These are phyloP conservation scores for Diversispora eburnea DNA, from an alignment of 192 early-diverging fungal genomes.

Conservation along the genomic window DNA sequence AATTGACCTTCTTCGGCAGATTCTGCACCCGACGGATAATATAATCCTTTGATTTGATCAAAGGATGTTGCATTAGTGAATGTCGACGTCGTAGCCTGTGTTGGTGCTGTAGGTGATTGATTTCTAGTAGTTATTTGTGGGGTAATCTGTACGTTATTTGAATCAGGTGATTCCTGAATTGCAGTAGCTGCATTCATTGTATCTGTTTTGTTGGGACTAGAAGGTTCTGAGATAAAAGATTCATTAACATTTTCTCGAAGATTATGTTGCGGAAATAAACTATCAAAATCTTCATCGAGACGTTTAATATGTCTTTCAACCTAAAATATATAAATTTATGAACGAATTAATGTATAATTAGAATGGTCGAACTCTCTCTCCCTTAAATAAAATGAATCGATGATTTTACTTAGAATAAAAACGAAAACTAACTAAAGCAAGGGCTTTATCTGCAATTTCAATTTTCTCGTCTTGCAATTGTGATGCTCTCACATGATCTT, in stretches of 20 bases:
- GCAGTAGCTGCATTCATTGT: background rate
- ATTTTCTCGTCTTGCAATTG: slow-evolving; percentile 27
- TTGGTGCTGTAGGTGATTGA: background rate
- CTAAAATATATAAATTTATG: background rate
- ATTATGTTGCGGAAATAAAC: slow-evolving; percentile 23
- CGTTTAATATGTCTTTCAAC: slow-evolving; percentile 21
- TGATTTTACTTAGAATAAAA: background rate
- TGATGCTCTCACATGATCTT: slow-evolving; percentile 13
- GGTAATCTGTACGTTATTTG: background rate
- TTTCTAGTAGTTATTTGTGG: background rate
- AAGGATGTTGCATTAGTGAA: background rate
- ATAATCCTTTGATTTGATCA: background rate
- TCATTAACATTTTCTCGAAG: slow-evolving; percentile 12
- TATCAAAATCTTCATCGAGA: slow-evolving; percentile 23
- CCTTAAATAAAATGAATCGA: too few species aligned
- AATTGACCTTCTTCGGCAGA: slow-evolving; percentile 1
- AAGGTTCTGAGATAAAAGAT: background rate
- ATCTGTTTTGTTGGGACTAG: background rate
- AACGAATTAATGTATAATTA: too few species aligned
- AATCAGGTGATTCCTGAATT: background rate
- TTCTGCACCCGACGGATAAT: background rate
- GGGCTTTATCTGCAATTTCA: slow-evolving; percentile 6
- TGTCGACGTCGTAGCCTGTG: background rate
- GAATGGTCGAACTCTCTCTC: too few species aligned
- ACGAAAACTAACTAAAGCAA: background rate